These are phyloP conservation scores for Podospora tetraspora DNA, from an alignment of 495 filamentous ascomycete genomes.

Conservation along the genomic window DNA sequence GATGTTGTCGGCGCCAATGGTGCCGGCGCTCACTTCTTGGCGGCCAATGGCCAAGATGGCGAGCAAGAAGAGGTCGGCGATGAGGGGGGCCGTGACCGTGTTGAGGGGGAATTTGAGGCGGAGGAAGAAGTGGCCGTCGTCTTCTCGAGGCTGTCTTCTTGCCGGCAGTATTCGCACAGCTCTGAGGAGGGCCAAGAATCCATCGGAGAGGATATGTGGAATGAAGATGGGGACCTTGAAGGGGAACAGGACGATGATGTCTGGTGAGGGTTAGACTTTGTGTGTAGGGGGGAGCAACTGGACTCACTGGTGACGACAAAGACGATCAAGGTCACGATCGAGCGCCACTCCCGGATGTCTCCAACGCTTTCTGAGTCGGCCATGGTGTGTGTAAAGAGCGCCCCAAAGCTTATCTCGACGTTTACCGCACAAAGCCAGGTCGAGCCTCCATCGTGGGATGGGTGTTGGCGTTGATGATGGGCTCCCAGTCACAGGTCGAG, in stretches of 20 bases:
- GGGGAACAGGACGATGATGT: slow-evolving; percentile 59
- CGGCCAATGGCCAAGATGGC: slow-evolving; percentile 58
- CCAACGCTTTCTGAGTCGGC: background rate
- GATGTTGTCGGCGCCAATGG: slow-evolving; percentile 55
- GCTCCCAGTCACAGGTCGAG: background rate
- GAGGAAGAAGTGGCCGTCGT: slow-evolving; percentile 28
- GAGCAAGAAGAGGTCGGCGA: slow-evolving; percentile 60
- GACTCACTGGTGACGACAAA: slow-evolving; percentile 60
- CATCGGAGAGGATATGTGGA: slow-evolving; percentile 43
- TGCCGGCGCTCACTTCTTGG: slow-evolving; percentile 57
- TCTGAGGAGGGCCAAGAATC: slow-evolving; percentile 36
- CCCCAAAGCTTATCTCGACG: background rate
- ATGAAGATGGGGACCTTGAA: slow-evolving; percentile 55
- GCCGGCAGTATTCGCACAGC: slow-evolving; percentile 47
- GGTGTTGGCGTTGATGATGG: background rate
- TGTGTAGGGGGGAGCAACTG: no score
- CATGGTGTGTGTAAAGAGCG: background rate
- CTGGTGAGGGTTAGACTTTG: slow-evolving; percentile 29
- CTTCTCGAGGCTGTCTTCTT: slow-evolving; percentile 11
- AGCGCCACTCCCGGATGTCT: slow-evolving; percentile 53
- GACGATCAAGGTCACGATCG: slow-evolving; percentile 58
- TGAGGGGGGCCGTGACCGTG: slow-evolving; percentile 59
- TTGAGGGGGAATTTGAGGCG: slow-evolving; percentile 53
- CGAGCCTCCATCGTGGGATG: background rate
- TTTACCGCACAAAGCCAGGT: background rate